A percentile compares a stretch with the other conserved stretches of the same genome.
Conservation (phyloP, 495 filamentous ascomycete species). For the Aspergillus wentii region DNA sequence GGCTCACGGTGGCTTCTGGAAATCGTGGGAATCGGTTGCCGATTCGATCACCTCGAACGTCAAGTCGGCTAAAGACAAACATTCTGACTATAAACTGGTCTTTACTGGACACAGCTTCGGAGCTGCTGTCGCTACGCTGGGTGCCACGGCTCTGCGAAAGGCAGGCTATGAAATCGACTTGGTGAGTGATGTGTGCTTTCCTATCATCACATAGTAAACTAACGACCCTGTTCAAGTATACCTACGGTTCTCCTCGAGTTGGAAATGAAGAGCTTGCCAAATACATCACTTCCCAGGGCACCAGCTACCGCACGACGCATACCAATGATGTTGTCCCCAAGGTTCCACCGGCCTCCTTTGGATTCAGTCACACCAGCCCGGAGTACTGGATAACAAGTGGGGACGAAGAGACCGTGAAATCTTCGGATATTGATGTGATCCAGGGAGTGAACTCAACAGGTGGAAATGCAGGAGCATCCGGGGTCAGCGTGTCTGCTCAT, state of each 20-base stretch:
- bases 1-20: conserved; percentile 51
- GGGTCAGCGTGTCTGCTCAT: conserved; percentile 3
- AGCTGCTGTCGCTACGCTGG: conserved; percentile 58
- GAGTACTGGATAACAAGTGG: conserved; percentile 59
- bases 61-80: conserved; percentile 20
- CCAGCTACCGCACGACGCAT: conserved; percentile 62
- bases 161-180: conserved; percentile 30
- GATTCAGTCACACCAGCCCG: conserved; percentile 58
- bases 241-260: conserved; percentile 64
- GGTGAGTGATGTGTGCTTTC: conserved; percentile 16
- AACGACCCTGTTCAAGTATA: conserved; percentile 40
- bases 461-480: conserved; percentile 34
- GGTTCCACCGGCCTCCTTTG: conserved; percentile 50
- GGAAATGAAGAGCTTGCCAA: conserved; percentile 52
- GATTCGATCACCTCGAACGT: conserved; percentile 34
- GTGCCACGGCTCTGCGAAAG: conserved; percentile 52
- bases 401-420: conserved; percentile 32
- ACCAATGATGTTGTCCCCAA: conserved; percentile 61
- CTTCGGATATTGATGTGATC: conserved; percentile 35
- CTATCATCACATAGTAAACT: not conserved
- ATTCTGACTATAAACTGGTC: conserved; percentile 51
- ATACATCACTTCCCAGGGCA: conserved; percentile 48
- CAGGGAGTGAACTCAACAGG: conserved; percentile 25
- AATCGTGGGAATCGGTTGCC: conserved; percentile 45
- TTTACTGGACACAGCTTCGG: conserved; percentile 68